Evolutionary conservation across 1,284 basidiomycete genomes (phyloP), one percentile per base, ranked within the genome.

Genomic region (Cryptococcus wingfieldii): DNA sequence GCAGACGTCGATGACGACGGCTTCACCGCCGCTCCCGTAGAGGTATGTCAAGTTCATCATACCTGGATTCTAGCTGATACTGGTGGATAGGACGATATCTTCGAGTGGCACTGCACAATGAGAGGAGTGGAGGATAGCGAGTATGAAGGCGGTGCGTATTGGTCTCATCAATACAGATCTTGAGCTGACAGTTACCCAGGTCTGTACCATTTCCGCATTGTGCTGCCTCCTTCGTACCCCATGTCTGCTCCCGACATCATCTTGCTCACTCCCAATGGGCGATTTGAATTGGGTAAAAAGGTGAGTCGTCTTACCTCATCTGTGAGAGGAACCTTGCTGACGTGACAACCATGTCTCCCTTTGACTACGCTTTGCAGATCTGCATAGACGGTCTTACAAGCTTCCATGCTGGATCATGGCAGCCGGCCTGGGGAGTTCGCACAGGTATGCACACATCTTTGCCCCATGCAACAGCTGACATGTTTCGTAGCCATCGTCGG

Each of bases 91-190:
- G 67, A 56, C 58, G 75, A 63, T 54, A 74, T 79, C 53, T 71
- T 72, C 45, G 92, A 96, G 80, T 98, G 95, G 95, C 94, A 98
- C 72, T 97, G 93, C 68, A 98, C 95, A 7, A 81, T 98, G 50
- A 85, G 91, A 59, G 95, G 94, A 1, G 86, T 94, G 3, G 68
- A 82, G 18, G 90, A 85, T 5, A 92, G 88, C 28, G 92, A 95
- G 69, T 97, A 90, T 63, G 90, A 94, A 69, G 90, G 89, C 55
- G 90, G 90, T 59, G 73, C 88, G 51, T 67, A 16, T 14, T 13
- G 23, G 14, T 16, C 7, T 8, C 25, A 23, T 41, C 38, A 37
- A 13, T 31, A 13, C 31, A 9, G 18, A 25, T 41, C 18, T 10
- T 23, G 23, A 43, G 19, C 42, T 43, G 50, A 51, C 28, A 31